Evolutionary conservation across 2,329 filamentous ascomycete genomes (phyloP).

Genomic region (Alternaria rosae): DNA sequence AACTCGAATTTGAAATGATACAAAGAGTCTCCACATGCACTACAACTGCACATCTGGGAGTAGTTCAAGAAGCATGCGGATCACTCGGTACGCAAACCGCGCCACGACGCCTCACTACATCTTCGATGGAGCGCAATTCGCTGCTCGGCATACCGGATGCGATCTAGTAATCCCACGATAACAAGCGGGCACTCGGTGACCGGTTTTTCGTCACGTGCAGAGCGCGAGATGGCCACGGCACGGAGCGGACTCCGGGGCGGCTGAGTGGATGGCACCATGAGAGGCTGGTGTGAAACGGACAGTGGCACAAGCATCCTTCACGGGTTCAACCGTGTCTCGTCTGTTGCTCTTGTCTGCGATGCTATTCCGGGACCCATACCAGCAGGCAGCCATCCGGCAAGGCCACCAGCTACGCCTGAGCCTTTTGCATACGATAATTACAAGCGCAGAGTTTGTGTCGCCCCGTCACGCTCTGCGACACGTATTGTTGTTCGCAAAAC

Average conservation of each 20-base stretch:
- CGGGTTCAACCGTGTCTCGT: constrained; percentile 10
- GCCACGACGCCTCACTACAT: constrained; percentile 5
- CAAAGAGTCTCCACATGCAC: not conserved
- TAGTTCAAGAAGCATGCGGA: not conserved
- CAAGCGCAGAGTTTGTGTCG: not conserved
- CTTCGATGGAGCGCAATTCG: not conserved
- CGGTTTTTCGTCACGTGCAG: constrained; percentile 9
- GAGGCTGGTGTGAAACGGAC: constrained; percentile 1
- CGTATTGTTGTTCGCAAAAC: not conserved
- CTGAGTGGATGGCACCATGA: not conserved
- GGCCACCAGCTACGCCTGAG: not conserved
- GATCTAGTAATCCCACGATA: not conserved
- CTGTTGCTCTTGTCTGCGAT: not conserved
- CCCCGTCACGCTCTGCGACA: not conserved
- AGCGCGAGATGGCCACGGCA: not conserved
- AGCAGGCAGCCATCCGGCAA: not conserved
- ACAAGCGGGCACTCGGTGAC: constrained; percentile 6
- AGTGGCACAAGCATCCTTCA: constrained; percentile 14
- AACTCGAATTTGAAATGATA: not conserved
- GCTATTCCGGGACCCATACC: constrained; percentile 3
- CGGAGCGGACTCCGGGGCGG: constrained; percentile 7
- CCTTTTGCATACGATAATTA: not conserved
- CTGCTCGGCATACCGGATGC: constrained; percentile 4
- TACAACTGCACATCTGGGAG: not conserved
- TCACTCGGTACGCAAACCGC: constrained; percentile 8